These are phyloP conservation scores for Parasarocladium wereldwijsianum DNA, from an alignment of 2,329 filamentous ascomycete genomes.

Conservation along the genomic window DNA sequence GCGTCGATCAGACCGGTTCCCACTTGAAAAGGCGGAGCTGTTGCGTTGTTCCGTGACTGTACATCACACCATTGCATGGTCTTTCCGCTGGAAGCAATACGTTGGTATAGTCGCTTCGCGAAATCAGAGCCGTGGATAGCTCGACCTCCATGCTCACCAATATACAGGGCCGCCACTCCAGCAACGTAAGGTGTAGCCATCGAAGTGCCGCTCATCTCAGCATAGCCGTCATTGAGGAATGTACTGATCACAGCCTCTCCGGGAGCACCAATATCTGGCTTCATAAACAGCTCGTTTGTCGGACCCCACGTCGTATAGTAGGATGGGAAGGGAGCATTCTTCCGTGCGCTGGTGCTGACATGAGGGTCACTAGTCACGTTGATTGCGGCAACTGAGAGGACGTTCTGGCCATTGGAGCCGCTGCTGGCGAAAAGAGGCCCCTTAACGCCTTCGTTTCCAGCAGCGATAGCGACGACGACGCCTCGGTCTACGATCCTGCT, in stretches of 20 bases:
- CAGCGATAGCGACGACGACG: slow-evolving; percentile 33
- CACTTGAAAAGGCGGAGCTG: slow-evolving; percentile 22
- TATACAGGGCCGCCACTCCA: slow-evolving; percentile 32
- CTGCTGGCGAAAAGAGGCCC: slow-evolving; percentile 30
- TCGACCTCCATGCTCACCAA: slow-evolving; percentile 25
- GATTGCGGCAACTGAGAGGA: slow-evolving; percentile 21
- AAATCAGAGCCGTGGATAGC: slow-evolving; percentile 19
- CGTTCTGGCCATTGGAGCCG: slow-evolving; percentile 16
- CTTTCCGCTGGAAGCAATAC: slow-evolving; percentile 19
- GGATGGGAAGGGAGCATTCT: slow-evolving; percentile 20
- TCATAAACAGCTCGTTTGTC: slow-evolving; percentile 33
- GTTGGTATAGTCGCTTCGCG: slow-evolving; percentile 16
- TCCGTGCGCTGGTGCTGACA: slow-evolving; percentile 12
- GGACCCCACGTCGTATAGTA: slow-evolving; percentile 37
- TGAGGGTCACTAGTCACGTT: slow-evolving; percentile 28
- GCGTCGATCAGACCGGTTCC: slow-evolving; percentile 33
- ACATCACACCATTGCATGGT: slow-evolving; percentile 16
- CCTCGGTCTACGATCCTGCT: slow-evolving; percentile 27
- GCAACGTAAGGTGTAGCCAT: slow-evolving; percentile 41
- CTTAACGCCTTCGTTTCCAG: slow-evolving; percentile 32
- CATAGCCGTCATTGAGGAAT: slow-evolving; percentile 26
- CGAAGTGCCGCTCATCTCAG: slow-evolving; percentile 35
- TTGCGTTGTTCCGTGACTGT: slow-evolving; percentile 10
- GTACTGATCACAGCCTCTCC: slow-evolving; percentile 36
- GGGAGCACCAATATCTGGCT: slow-evolving; percentile 34